Percentiles rank a stretch among this genome's conserved stretches.
Conservation (phyloP, 2,329 filamentous ascomycete genomes). For the Fusarium domesticum region DNA sequence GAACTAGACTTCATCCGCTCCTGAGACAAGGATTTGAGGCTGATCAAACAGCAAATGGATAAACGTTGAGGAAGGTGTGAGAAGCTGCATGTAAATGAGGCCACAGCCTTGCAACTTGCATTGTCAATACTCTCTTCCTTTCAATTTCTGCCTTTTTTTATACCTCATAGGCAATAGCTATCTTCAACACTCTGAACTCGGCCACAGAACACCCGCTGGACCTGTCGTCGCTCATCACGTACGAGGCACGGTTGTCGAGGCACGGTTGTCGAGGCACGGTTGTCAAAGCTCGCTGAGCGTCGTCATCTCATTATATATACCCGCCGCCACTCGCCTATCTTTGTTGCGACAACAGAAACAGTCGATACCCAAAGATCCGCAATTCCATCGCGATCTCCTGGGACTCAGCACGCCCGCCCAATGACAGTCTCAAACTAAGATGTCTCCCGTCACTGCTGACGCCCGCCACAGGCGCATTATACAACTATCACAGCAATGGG, state of each 20-base stretch:
- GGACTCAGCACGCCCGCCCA: not conserved
- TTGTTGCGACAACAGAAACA: not conserved
- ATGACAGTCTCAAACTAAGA: conserved; percentile 19
- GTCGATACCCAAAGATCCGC: not conserved
- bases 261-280: too few relatives aligned
- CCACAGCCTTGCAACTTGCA: not conserved
- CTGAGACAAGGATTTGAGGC: not conserved
- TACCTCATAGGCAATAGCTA: too few relatives aligned
- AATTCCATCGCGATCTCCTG: too few relatives aligned
- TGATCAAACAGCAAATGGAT: not conserved
- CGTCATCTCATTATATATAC: too few relatives aligned
- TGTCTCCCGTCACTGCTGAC: conserved; percentile 33
- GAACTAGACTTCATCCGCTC: not conserved
- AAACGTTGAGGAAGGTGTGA: not conserved
- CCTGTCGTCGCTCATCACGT: too few relatives aligned
- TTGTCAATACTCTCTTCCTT: not conserved
- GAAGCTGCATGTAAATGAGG: not conserved
- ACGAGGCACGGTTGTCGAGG: too few relatives aligned
- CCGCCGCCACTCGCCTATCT: too few relatives aligned
- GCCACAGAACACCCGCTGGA: too few relatives aligned
- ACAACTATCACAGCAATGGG: conserved; percentile 50
- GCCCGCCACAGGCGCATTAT: conserved; percentile 48
- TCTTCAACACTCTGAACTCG: too few relatives aligned
- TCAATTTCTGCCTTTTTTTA: not conserved
- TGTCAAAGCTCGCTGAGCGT: too few relatives aligned